Conservation (phyloP, 768 basidiomycete genomes). For the Chalciporus sphaerocephalus region DNA sequence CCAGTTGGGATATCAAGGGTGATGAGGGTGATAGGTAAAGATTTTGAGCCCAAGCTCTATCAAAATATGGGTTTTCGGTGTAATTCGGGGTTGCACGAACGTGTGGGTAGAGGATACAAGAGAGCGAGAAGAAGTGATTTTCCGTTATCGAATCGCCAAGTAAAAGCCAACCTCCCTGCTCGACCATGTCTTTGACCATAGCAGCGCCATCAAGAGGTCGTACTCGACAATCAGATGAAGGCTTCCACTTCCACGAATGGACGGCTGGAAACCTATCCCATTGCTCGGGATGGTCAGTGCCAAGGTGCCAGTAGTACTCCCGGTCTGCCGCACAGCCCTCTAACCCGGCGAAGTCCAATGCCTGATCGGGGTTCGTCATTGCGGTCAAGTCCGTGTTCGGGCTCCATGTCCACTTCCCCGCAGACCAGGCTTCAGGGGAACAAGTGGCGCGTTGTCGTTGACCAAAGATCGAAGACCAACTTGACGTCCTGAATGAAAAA, state of each 20-base stretch:
- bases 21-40: conserved; percentile 58
- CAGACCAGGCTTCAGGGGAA: conserved; percentile 33
- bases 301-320: conserved; percentile 63
- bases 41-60: conserved; percentile 63
- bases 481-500: conserved; percentile 10
- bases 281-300: conserved; percentile 42
- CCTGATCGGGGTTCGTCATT: conserved; percentile 41
- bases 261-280: conserved; percentile 53
- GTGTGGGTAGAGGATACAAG: conserved; percentile 62
- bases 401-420: conserved; percentile 41
- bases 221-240: conserved; percentile 42
- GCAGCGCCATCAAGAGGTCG: conserved; percentile 38
- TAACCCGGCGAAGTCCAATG: conserved; percentile 50
- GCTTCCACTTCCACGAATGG: conserved; percentile 51
- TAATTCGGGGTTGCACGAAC: conserved; percentile 64
- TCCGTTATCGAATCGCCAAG: conserved; percentile 69
- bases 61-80: conserved; percentile 47
- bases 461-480: conserved; percentile 26
- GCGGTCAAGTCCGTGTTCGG: conserved; percentile 31
- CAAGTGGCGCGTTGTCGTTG: conserved; percentile 29
- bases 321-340: conserved; percentile 59
- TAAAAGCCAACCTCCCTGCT: conserved; percentile 67
- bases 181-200: conserved; percentile 55
- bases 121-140: conserved; percentile 71
- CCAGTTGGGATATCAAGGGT: conserved; percentile 29